These are phyloP conservation scores for Sporothrix luriei DNA, from an alignment of 2,329 filamentous ascomycete species.

Conservation along the genomic window DNA sequence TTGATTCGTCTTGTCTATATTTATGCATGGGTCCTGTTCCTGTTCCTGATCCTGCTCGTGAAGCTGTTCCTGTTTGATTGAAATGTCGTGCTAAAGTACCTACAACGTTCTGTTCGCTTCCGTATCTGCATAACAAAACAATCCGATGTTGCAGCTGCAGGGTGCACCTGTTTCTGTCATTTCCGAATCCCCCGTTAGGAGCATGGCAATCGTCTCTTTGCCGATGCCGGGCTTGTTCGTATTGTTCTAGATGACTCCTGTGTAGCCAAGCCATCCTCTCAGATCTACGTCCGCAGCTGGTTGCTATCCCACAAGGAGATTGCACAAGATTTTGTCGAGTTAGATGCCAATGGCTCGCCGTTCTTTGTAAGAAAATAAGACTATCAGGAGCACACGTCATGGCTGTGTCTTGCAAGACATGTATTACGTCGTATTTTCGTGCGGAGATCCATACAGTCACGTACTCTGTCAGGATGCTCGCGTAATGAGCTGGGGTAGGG, in stretches of 20 bases:
- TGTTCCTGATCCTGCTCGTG: background rate
- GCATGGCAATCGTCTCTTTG: constrained; percentile 5
- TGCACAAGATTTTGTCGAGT: no score
- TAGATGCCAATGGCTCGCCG: background rate
- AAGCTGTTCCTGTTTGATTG: background rate
- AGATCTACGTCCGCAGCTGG: background rate
- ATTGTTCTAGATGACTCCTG: no score
- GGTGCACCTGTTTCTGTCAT: background rate
- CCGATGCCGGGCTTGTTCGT: background rate
- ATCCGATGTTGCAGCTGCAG: background rate
- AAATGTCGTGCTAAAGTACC: background rate
- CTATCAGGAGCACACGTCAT: no score
- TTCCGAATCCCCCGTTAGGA: background rate
- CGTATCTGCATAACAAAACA: background rate
- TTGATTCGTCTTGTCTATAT: background rate
- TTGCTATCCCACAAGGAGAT: background rate
- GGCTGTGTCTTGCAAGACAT: constrained; percentile 2
- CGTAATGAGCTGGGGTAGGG: constrained; percentile 6
- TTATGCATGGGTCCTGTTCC: background rate
- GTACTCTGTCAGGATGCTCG: background rate
- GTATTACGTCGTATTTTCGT: background rate
- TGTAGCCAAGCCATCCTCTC: background rate
- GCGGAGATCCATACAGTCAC: no score
- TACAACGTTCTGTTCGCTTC: background rate
- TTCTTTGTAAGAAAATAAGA: background rate